Base-by-base conservation (phyloP, 345 rosid species). In the Ricinus communis region DNA sequence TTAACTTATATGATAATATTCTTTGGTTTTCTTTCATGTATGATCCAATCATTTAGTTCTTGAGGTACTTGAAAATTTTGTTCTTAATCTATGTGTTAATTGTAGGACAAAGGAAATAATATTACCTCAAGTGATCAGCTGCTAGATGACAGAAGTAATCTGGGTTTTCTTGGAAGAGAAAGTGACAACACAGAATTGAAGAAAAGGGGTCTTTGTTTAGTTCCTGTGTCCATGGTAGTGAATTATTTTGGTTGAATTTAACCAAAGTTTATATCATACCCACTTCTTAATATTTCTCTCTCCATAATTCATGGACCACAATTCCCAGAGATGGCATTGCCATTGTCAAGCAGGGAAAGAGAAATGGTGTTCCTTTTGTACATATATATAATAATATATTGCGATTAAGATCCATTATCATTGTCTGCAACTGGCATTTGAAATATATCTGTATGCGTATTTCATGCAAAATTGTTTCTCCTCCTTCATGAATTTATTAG, bases 151-250 rank as follows among this genome's bases (percentile, higher is more conserved):
- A 74, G 68, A 66, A 62, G 65, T 19, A 81, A 36, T 65, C 16
- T 60, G 70, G 83, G 69, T 41, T 65, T 70, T 52, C 27, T 22
- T 19, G 82, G 56, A 24, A 71, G 70, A 43, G 78, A 71, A 33
- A 76, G 74, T 56, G 80, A 83, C 68, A 63, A 53, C 65, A 74
- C 82, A 27, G 87, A 83, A 76, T 72, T 90, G 81, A 81, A 86
- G 88, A 85, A 81, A 62, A 86, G 73, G 74, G 91, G 91, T 45
- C 88, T 86, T 41, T 83, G 92, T 81, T 77, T 90, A 68, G 93
- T 85, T 72, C 90, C 96, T 36, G 18, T 88, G 76, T 81, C 91
- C 3, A 73, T 75, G 87, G 75, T 71, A 62, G 76, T 75, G 5
- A 85, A 83, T 65, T 81, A 77, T 75, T 75, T 79, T 59, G 87